Conservation (phyloP, 257 asterid species). For the Cordia subcordata region DNA sequence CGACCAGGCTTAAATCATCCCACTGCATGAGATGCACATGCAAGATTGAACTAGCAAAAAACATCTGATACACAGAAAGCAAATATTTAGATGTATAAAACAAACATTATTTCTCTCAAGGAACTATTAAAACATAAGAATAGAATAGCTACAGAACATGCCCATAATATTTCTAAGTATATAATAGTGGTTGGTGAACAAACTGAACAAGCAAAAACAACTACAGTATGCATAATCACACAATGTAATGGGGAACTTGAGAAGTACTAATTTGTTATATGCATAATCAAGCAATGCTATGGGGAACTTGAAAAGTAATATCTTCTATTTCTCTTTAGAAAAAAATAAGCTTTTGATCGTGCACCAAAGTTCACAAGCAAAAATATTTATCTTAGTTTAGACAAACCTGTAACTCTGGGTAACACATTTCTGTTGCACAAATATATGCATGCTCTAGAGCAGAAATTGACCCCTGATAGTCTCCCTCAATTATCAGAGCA, state of each 20-base stretch:
- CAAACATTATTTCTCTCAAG: slow-evolving; percentile 4
- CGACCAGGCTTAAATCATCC: slow-evolving; percentile 67
- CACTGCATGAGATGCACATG: slow-evolving; percentile 89
- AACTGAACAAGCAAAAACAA: neutral
- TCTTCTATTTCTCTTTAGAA: too few species aligned
- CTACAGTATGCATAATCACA: too few species aligned
- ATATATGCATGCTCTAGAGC: slow-evolving; percentile 66
- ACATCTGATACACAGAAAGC: slow-evolving; percentile 55
- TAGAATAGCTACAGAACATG: neutral
- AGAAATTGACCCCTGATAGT: slow-evolving; percentile 66
- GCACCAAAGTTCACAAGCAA: slow-evolving; percentile 16
- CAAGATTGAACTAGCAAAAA: slow-evolving; percentile 85
- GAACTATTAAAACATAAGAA: neutral
- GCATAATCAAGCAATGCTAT: too few species aligned
- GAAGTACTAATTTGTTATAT: too few species aligned
- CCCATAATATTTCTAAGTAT: too few species aligned
- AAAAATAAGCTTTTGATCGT: neutral
- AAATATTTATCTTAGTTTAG: slow-evolving; percentile 11
- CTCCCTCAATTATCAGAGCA: slow-evolving; percentile 85
- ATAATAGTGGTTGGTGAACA: neutral
- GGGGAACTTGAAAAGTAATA: too few species aligned
- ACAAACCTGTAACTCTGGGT: slow-evolving; percentile 90
- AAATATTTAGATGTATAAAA: slow-evolving; percentile 21
- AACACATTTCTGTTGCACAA: slow-evolving; percentile 85
- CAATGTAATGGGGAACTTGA: too few species aligned